phyloP scores from a whole-genome alignment of 2,329 filamentous ascomycete species.

The Xylaria sp. region DNA sequence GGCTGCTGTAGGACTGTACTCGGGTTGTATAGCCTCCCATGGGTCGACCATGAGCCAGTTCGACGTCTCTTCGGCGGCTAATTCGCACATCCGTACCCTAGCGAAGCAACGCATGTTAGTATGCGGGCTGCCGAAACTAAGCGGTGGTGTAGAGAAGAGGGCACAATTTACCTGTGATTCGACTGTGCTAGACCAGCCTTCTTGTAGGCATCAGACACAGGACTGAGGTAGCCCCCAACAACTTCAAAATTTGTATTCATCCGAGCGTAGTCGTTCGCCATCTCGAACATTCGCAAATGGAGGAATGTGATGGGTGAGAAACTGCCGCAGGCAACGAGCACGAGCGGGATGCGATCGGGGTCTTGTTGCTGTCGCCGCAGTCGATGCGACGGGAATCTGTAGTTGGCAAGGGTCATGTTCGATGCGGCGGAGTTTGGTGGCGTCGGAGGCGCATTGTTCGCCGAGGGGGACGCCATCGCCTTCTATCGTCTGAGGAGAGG shows the following conservation, averaged over 20 bases:
- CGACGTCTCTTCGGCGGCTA: conserved; percentile 79
- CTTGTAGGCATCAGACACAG: conserved; percentile 76
- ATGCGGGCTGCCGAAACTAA: background rate
- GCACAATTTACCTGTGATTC: conserved; percentile 66
- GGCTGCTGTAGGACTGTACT: conserved; percentile 88
- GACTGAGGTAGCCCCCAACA: conserved; percentile 78
- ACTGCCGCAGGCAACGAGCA: conserved; percentile 75
- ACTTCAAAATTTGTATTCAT: conserved; percentile 84
- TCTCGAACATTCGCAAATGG: conserved; percentile 83
- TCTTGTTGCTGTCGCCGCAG: conserved; percentile 67
- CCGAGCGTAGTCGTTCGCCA: conserved; percentile 83
- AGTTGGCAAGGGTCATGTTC: conserved; percentile 54
- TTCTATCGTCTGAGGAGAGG: conserved; percentile 14
- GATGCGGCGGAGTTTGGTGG: conserved; percentile 39
- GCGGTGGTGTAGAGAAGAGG: background rate
- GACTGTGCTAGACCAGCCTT: conserved; percentile 82
- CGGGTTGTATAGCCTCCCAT: conserved; percentile 86
- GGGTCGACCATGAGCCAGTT: conserved; percentile 88
- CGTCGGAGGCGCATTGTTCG: conserved; percentile 30
- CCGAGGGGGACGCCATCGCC: conserved; percentile 38
- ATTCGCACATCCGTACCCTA: conserved; percentile 84
- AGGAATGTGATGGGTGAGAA: conserved; percentile 82
- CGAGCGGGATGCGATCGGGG: conserved; percentile 68
- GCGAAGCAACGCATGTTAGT: conserved; percentile 35
- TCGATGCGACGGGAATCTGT: conserved; percentile 71